Evolutionary conservation across 2,329 filamentous ascomycete genomes (phyloP), one percentile per base, ranked within the genome.

Genomic region (Aspergillus tamarii): DNA sequence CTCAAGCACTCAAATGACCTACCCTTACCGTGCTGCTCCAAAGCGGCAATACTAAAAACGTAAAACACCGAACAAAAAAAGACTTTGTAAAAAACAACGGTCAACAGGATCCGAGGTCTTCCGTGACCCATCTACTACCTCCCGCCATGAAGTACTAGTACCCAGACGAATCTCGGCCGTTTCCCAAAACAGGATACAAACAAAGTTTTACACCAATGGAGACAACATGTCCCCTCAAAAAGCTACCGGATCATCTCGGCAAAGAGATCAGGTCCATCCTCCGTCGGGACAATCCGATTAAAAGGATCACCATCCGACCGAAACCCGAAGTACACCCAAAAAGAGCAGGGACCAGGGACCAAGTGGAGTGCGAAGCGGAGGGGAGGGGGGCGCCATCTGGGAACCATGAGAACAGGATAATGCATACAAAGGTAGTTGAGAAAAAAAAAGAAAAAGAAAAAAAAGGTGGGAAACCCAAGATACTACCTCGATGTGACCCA

Each of bases 401-500:
- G 8, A 39, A 19, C 14, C 8, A 39, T 19, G 16, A 36, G 34
- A 36, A 36, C 14, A 36, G 14, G 5, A 16, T 16, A n/a, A 28
- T 16, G 11, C 12, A 16, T n/a, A 52, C 26, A 32, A 52, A n/a
- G 19, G 26, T 14, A 30, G 23, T 19, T 3, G 21, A 11, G 4
- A 34, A 16, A 10, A 16, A 23, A n/a, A 11, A 19, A 12, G 14
- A 54, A 54, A 1, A 10, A 36, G 2, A 7, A 54, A 1, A 26
- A 26, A 26, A 26, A 26, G 4, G 26, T 1, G 26, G 30, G 19
- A 9, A 48, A 48, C 23, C 12, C 19, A 32, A 32, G 28, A 54
- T 54, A 36, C 50, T 36, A 54, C 50, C 36, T 54, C 50, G 50
- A 54, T 54, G 30, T 23, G 50, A 54, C 50, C 50, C 32, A 54